Evolutionary conservation across 441 rosid genomes (phyloP).

Genomic region (Populus trichocarpa): DNA sequence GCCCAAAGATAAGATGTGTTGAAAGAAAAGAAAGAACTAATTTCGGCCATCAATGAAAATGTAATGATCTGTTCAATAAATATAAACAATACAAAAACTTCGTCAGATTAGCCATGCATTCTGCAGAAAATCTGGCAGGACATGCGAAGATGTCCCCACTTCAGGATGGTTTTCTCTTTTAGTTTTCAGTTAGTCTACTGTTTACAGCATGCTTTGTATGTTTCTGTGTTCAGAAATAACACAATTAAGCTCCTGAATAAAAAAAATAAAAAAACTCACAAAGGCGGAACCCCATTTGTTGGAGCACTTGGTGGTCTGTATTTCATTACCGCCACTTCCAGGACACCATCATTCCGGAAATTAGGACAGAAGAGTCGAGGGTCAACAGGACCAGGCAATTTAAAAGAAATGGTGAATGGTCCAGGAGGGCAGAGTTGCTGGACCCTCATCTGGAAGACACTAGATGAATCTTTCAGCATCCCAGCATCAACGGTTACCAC

Average conservation of each 20-base stretch:
- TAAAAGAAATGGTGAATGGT: slow-evolving; percentile 58
- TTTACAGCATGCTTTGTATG: not conserved
- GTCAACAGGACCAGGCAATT: slow-evolving; percentile 87
- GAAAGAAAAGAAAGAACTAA: not conserved
- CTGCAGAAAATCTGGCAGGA: not conserved
- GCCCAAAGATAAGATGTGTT: not conserved
- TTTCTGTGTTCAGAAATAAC: not conserved
- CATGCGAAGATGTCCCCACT: not conserved
- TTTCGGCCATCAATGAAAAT: not conserved
- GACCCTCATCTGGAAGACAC: slow-evolving; percentile 43
- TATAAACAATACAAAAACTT: not conserved
- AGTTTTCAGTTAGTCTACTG: not conserved
- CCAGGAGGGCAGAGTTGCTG: slow-evolving; percentile 62
- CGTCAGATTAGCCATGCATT: not conserved
- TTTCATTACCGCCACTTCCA: slow-evolving; percentile 70
- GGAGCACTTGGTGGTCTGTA: slow-evolving; percentile 21
- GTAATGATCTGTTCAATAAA: not conserved
- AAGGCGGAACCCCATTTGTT: slow-evolving; percentile 17
- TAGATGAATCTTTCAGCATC: slow-evolving; percentile 28
- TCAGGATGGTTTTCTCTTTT: not conserved
- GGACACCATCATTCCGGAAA: slow-evolving; percentile 57
- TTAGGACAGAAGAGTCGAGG: slow-evolving; percentile 53
- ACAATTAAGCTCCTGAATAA: not conserved
- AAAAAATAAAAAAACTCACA: not conserved
- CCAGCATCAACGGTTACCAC: slow-evolving; percentile 32